These are phyloP conservation scores for Piloderma croceum DNA, from an alignment of 768 basidiomycete species.

Conservation along the genomic window DNA sequence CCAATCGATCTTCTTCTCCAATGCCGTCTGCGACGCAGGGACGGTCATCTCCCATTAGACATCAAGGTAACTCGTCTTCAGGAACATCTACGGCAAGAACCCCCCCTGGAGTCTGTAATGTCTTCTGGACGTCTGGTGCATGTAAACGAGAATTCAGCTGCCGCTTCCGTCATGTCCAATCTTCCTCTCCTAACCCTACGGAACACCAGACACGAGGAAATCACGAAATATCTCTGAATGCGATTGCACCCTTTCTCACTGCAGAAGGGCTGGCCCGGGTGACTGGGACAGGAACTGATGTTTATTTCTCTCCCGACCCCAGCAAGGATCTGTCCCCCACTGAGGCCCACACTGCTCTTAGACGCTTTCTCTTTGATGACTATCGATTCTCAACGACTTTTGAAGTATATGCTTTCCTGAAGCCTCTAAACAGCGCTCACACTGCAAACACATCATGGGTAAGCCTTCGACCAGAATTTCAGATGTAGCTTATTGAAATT, in stretches of 20 bases:
- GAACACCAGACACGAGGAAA: slow-evolving; percentile 2
- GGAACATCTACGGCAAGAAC: background rate
- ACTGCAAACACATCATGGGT: slow-evolving; percentile 14
- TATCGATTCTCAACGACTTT: slow-evolving; percentile 37
- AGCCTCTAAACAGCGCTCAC: background rate
- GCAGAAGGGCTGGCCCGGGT: slow-evolving; percentile 40
- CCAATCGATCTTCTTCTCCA: too few relatives aligned
- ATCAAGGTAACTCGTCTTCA: slow-evolving; percentile 4
- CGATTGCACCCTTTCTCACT: slow-evolving; percentile 41
- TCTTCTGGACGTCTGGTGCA: slow-evolving; percentile 41
- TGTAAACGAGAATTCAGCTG: slow-evolving; percentile 46
- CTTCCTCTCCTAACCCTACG: slow-evolving; percentile 2
- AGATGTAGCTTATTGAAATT: slow-evolving; percentile 1
- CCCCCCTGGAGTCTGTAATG: slow-evolving; percentile 40
- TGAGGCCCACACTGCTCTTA: slow-evolving; percentile 43
- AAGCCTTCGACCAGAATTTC: slow-evolving; percentile 1
- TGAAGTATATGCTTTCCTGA: slow-evolving; percentile 32
- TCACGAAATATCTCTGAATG: slow-evolving; percentile 15
- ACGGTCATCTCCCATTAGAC: too few relatives aligned
- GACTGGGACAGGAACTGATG: slow-evolving; percentile 37
- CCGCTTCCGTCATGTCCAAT: slow-evolving; percentile 33
- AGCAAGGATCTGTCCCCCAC: slow-evolving; percentile 36
- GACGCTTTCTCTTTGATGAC: slow-evolving; percentile 36
- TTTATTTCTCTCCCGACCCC: slow-evolving; percentile 35
- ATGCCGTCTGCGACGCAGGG: too few relatives aligned